Evolutionary conservation across 345 rosid species (phyloP).

Genomic region (Nephelium lappaceum): DNA sequence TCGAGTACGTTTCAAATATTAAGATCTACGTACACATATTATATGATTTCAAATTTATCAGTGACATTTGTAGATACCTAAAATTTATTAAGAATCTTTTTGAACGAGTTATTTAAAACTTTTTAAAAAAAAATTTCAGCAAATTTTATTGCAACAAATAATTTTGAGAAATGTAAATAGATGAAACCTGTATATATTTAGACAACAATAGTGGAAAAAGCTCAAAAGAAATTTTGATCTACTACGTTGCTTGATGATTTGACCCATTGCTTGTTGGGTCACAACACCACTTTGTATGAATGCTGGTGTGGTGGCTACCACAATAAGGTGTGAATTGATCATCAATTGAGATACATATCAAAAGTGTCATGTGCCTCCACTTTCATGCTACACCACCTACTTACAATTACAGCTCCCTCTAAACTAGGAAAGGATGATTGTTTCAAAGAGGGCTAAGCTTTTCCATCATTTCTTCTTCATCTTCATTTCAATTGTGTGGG

Average conservation of each 20-base stretch:
- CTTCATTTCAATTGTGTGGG: constrained; percentile 27
- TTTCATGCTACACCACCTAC: constrained; percentile 1
- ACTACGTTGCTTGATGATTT: constrained; percentile 2
- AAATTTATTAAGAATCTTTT: too few species aligned
- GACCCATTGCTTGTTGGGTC: constrained; percentile 2
- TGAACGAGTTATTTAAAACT: not conserved
- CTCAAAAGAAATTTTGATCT: not conserved
- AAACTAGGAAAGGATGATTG: not conserved
- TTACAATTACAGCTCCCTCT: not conserved
- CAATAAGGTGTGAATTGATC: not conserved
- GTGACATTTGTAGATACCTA: too few species aligned
- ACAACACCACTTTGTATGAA: constrained; percentile 8
- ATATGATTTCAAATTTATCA: not conserved
- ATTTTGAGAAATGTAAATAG: not conserved
- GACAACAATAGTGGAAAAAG: not conserved
- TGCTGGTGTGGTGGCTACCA: constrained; percentile 7
- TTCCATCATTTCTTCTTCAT: constrained; percentile 23
- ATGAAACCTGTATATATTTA: not conserved
- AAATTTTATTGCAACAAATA: not conserved
- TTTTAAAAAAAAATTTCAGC: not conserved
- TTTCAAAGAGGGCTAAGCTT: constrained; percentile 9
- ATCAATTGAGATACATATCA: not conserved
- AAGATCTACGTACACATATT: not conserved
- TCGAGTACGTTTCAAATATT: not conserved
- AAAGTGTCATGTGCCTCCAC: not conserved